Conservation (phyloP, 495 filamentous ascomycete species). For the Trichoderma reesei region DNA sequence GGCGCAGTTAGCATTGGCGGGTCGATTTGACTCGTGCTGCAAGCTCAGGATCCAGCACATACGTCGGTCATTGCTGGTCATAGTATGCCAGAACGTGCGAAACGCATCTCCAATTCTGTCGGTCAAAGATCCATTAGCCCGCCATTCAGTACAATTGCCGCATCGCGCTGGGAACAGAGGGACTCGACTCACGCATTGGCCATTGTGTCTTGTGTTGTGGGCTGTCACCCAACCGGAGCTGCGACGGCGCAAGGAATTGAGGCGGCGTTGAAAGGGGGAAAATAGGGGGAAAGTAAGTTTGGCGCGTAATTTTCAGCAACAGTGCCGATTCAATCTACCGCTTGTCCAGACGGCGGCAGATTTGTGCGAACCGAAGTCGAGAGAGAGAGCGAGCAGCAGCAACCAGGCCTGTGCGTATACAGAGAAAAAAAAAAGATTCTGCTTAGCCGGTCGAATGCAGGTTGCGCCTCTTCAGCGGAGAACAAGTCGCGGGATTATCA, state of each 20-base stretch:
- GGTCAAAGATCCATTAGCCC: not conserved
- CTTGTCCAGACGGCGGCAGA: not conserved
- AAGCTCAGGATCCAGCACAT: constrained; percentile 13
- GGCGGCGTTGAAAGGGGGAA: not conserved
- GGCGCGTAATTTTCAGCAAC: not conserved
- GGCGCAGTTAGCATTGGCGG: constrained; percentile 24
- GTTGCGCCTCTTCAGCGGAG: too few species aligned
- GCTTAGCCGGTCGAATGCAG: too few species aligned
- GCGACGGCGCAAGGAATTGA: not conserved
- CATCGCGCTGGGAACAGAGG: not conserved
- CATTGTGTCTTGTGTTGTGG: constrained; percentile 2
- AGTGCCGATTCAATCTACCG: not conserved
- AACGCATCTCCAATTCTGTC: constrained; percentile 52
- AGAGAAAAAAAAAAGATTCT: too few species aligned
- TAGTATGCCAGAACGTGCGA: constrained; percentile 89
- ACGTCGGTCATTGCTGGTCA: constrained; percentile 65
- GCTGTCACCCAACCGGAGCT: not conserved
- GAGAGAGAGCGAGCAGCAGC: too few species aligned
- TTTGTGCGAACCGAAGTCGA: not conserved
- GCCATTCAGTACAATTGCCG: not conserved
- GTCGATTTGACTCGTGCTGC: not conserved
- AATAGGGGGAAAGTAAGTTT: not conserved
- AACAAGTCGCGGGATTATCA: too few species aligned
- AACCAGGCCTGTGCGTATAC: too few species aligned
- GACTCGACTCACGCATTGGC: constrained; percentile 10